These are phyloP conservation scores for Pyricularia sp. DNA, from an alignment of 2,329 filamentous ascomycete species.

Conservation along the genomic window DNA sequence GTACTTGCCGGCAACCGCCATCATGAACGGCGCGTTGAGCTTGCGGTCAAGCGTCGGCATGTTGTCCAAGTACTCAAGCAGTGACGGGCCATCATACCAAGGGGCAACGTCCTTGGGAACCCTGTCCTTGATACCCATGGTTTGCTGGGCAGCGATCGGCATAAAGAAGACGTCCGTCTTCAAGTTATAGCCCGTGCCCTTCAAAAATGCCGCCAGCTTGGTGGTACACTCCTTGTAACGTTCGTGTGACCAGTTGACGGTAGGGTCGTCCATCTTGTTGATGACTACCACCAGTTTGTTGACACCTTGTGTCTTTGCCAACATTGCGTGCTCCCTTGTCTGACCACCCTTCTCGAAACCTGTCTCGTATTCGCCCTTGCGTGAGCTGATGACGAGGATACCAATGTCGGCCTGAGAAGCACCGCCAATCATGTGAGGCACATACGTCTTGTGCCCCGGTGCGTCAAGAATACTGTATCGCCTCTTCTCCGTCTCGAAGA, in stretches of 20 bases:
- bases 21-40: conserved; percentile 98
- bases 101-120: conserved; percentile 62
- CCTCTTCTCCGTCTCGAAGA: conserved; percentile 93
- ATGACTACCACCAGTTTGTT: conserved; percentile 91
- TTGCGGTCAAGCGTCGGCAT: conserved; percentile 70
- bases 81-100: conserved; percentile 81
- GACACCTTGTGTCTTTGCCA: conserved; percentile 96
- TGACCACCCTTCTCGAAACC: conserved; percentile 95
- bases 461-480: conserved; percentile 95
- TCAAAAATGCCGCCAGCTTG: conserved; percentile 79
- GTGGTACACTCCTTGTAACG: conserved; percentile 86
- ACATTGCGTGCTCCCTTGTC: conserved; percentile 80
- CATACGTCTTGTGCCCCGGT: conserved; percentile 94
- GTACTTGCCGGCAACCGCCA: conserved; percentile 94
- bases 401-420: conserved; percentile 89
- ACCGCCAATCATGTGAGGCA: conserved; percentile 96
- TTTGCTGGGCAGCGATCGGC: conserved; percentile 85
- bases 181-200: conserved; percentile 84
- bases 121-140: conserved; percentile 76
- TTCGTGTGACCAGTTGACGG: conserved; percentile 88
- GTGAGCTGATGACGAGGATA: conserved; percentile 87
- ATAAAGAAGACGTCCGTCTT: conserved; percentile 92
- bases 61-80: conserved; percentile 83
- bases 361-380: conserved; percentile 98
- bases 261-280: conserved; percentile 99